Conservation (phyloP, 164 flowering plant genomes). For the Vitis labrusca region DNA sequence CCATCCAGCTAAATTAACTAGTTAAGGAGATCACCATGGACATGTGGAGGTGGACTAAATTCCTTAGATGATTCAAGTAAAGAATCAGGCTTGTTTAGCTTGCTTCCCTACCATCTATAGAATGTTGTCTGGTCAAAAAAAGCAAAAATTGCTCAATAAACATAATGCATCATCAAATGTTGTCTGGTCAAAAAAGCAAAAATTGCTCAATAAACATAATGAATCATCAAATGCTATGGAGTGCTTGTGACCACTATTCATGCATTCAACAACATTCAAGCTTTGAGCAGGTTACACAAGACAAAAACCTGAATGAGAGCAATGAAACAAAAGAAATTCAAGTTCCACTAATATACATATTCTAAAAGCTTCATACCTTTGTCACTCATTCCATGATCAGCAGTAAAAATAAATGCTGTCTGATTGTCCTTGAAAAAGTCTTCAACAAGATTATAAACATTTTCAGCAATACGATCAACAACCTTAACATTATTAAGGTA, state of each 20-base stretch:
- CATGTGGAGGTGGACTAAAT: too few species aligned
- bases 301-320: neutral
- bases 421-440: slow-evolving; percentile 79
- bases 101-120: too few species aligned
- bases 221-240: neutral
- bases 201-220: neutral
- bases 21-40: too few species aligned
- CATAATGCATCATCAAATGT: neutral
- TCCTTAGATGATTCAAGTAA: too few species aligned
- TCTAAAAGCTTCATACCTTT: slow-evolving; percentile 59
- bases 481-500: slow-evolving; percentile 96
- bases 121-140: neutral
- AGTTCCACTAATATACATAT: neutral
- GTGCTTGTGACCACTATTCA: neutral
- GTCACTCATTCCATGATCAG: slow-evolving; percentile 99
- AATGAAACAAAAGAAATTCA: neutral
- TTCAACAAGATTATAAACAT: slow-evolving; percentile 74
- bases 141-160: neutral
- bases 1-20: too few species aligned
- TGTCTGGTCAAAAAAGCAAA: neutral
- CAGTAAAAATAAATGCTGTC: slow-evolving; percentile 93
- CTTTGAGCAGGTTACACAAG: neutral
- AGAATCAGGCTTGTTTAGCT: too few species aligned
- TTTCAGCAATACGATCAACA: slow-evolving; percentile 78
- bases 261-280: neutral